A percentile compares a stretch with the other conserved stretches of the same genome.
These are phyloP conservation scores for Verticillium zaregamsianum DNA, from an alignment of 2,329 filamentous ascomycete species.

Conservation along the genomic window DNA sequence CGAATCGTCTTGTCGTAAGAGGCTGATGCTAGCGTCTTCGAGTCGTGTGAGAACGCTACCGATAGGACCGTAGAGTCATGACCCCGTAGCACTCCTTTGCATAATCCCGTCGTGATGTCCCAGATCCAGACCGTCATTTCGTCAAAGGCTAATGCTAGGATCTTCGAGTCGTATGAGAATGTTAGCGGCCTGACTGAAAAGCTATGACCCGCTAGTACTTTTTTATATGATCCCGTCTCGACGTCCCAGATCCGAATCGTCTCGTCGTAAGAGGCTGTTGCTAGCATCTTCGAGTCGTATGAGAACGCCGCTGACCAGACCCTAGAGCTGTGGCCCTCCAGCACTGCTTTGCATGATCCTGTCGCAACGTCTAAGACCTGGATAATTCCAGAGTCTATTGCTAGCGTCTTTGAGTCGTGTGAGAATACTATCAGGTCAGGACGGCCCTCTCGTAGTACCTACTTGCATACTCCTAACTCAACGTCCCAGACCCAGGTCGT, in stretches of 20 bases:
- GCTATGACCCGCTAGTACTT: conserved; percentile 12
- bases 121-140: not conserved
- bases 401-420: not conserved
- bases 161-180: conserved; percentile 7
- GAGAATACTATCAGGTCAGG: no score
- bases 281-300: no score
- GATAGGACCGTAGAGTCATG: not conserved
- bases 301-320: no score
- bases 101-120: not conserved
- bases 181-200: conserved; percentile 5
- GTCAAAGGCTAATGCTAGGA: not conserved
- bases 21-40: conserved; percentile 2
- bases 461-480: no score
- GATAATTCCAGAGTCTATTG: not conserved
- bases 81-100: not conserved
- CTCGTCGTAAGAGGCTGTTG: not conserved
- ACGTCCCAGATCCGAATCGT: not conserved
- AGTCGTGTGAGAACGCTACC: conserved; percentile 16
- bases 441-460: no score
- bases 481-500: no score
- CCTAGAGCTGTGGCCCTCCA: no score
- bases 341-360: not conserved
- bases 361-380: not conserved
- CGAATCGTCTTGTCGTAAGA: not conserved
- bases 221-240: not conserved